Base-by-base conservation (phyloP, 2,329 filamentous ascomycete genomes). In the Madurella fahalii region DNA sequence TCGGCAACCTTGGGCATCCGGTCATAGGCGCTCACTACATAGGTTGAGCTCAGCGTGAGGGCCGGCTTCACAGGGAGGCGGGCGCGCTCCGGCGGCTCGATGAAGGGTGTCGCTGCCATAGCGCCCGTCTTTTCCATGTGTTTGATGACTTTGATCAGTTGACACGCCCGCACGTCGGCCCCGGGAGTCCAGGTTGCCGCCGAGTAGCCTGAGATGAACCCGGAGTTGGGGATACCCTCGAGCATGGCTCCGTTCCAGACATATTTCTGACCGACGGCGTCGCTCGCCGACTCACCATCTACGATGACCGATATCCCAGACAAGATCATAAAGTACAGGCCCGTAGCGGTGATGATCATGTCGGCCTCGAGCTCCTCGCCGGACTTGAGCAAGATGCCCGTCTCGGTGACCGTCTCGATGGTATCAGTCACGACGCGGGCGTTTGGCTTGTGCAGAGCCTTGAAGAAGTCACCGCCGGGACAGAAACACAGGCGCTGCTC, bases 401-500 rank as follows among this genome's bases (percentile, higher is more conserved):
- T 69, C 2, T 70, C 62, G 0, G 76, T 80, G 2, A 83, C 74
- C 0, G 70, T 75, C 17, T 77, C 71, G 61, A 86, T 81, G 1
- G 67, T 71, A 51, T 77, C 80, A 0, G 81, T 83, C 1, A 78
- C 73, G 2, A 83, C 65, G 32, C 74, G 67, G 1, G 71, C 69
- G 52, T 79, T 79, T 1, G 71, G 69, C 1, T 64, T 67, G 47
- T 72, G 71, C 2, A 83, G 60, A 0, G 77, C 72, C 44, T 74
- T 66, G 68, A 77, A 83, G 63, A 84, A 84, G 62, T 84, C 81
- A 9, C 75, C 79, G 47, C 79, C 74, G 0, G 77, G 78, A 16
- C 71, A 85, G 56, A 90, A 73, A 63, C 90, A 94, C 8, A 94
- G 72, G 0, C 90, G 82, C 68, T 95, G 89, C 52, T 90, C 79